Conservation (phyloP, 2,329 filamentous ascomycete genomes). For the Beauveria australis region DNA sequence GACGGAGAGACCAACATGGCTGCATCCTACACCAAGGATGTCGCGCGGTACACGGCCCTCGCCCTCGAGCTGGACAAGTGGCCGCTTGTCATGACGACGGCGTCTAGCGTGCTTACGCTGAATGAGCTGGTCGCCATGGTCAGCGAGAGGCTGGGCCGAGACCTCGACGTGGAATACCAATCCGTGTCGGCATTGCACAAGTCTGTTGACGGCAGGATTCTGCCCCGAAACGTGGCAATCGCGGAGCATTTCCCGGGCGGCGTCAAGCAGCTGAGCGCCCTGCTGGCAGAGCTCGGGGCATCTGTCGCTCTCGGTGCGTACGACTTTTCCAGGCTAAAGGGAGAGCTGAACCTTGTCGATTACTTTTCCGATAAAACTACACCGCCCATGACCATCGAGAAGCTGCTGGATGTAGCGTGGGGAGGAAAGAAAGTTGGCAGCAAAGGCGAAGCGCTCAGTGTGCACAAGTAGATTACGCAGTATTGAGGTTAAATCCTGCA, state of each 20-base stretch:
- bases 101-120: slow-evolving; percentile 20
- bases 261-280: slow-evolving; percentile 17
- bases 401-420: neutral
- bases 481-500: neutral
- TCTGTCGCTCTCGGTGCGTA: slow-evolving; percentile 23
- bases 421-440: neutral
- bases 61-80: slow-evolving; percentile 23
- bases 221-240: slow-evolving; percentile 21
- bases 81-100: slow-evolving; percentile 22
- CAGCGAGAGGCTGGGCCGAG: slow-evolving; percentile 23
- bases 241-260: slow-evolving; percentile 21
- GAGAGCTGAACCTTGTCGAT: slow-evolving; percentile 17
- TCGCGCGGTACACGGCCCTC: slow-evolving; percentile 22
- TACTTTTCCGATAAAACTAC: slow-evolving; percentile 12
- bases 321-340: slow-evolving; percentile 17
- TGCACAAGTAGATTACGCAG: neutral
- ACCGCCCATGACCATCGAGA: neutral
- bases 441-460: neutral
- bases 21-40: slow-evolving; percentile 24
- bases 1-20: slow-evolving; percentile 24
- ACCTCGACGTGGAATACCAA: slow-evolving; percentile 21
- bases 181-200: slow-evolving; percentile 17
- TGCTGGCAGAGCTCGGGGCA: slow-evolving; percentile 24
- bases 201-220: slow-evolving; percentile 15
- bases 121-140: slow-evolving; percentile 22